These are phyloP conservation scores for Cetraspora pellucida DNA, from an alignment of 192 early-diverging fungal species.

Conservation along the genomic window DNA sequence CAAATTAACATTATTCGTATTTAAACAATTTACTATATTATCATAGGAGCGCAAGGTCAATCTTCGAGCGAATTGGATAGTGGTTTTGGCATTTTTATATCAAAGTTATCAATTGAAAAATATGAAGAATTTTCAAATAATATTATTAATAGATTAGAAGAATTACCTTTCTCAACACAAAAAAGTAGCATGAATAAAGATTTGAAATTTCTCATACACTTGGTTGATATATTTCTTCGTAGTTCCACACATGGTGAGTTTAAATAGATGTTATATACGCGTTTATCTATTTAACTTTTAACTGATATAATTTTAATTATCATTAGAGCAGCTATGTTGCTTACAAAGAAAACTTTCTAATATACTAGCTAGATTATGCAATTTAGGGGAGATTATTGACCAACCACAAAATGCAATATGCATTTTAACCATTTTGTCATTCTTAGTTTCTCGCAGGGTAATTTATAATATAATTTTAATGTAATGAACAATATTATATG, in stretches of 20 bases:
- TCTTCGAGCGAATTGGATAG: not conserved
- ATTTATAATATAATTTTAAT: not conserved
- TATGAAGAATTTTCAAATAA: not conserved
- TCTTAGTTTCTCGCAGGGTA: not conserved
- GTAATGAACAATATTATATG: not conserved
- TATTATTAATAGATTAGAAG: constrained; percentile 2
- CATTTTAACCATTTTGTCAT: not conserved
- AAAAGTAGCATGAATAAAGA: not conserved
- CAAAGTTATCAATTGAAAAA: constrained; percentile 6
- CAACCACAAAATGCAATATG: not conserved
- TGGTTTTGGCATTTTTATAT: not conserved
- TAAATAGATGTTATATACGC: not conserved
- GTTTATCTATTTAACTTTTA: not conserved
- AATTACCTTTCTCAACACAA: not conserved
- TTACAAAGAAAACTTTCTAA: constrained; percentile 16
- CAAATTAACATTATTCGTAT: too few relatives aligned
- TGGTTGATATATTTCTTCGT: not conserved
- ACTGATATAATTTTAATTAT: not conserved
- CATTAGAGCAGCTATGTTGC: not conserved
- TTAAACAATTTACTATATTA: too few relatives aligned
- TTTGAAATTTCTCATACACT: not conserved
- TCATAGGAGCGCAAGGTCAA: not conserved
- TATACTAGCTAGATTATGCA: not conserved
- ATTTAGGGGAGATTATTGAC: not conserved
- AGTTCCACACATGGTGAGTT: constrained; percentile 19